Evolutionary conservation across 257 asterid genomes (phyloP), one percentile per base, ranked within the genome.

Genomic region (Plantago major): DNA sequence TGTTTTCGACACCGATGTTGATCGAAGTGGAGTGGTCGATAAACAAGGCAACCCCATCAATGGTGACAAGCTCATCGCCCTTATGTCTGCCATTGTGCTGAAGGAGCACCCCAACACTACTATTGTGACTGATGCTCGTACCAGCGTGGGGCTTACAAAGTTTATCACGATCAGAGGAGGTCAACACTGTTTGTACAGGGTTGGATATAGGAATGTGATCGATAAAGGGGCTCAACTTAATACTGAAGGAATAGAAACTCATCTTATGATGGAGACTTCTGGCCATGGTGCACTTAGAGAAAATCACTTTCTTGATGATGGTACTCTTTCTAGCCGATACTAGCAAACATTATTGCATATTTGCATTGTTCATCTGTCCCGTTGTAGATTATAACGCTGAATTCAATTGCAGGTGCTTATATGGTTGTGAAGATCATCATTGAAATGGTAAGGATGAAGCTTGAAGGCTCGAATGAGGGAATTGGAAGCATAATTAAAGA

Each of bases 221-320:
- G 98, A 91, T 59, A 91, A 91, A 59, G 98, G 98, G 0, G 83
- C 74, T 38, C 81, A 79, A 62, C 88, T 91, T 10, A 86, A 84
- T 17, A 7, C 63, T 64, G 88, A 84, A 18, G 95, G 89, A 1
- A 46, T 91, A 30, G 94, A 91, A 15, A 63, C 98, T 5, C 96
- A 90, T 79, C 84, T 90, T 26, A 90, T 88, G 98, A 90, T 88
- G 98, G 98, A 90, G 60, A 88, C 93, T 0, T 70, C 85, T 0
- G 98, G 98, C 0, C 98, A 90, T 71, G 98, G 96, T 40, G 98
- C 98, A 33, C 83, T 91, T 12, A 88, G 82, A 57, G 98, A 90
- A 62, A 88, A 90, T 50, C 64, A 82, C 67, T 90, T 83, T 68
- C 96, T 90, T 51, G 98, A 90, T 75, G 98, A 91, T 66, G 98